Evolutionary conservation across 306 rosid species (phyloP), one percentile per base, ranked within the genome.

Genomic region (Rosa lucieae): DNA sequence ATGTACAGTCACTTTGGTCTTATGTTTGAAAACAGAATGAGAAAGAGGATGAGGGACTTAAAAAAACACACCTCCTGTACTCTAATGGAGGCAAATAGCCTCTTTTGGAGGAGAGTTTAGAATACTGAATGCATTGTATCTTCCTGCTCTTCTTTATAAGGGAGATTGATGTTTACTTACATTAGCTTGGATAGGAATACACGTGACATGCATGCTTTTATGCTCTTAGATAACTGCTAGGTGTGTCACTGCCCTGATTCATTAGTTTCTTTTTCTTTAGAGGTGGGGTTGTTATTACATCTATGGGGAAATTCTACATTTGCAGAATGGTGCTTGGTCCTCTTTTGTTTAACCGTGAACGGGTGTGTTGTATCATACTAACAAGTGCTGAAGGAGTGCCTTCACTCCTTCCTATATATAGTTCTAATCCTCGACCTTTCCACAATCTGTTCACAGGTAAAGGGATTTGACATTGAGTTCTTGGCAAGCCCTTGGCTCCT

Each of bases 1-100:
- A 91, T 91, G 98, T 89, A 90, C 93, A 96, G 91, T 90, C 98
- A 47, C 90, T 82, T 81, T 93, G 98, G 98, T 90, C 88, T 77
- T 95, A 93, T 79, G 91, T 87, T 90, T 87, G 78, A 80, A 82
- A 81, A 88, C 73, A 82, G 87, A 78, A 84, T 81, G 81, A 77
- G 46, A 75, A 62, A 70, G 78, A 75, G 78, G 48, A 83, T 15
- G 91, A 84, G 88, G 87, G 80, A 80, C 84, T 59, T 80, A 62
- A 74, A 67, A 80, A 82, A 80, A 85, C 70, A 89, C 67, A 74
- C 69, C 78, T 47, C 85, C 81, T 89, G 87, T 90, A 87, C 83
- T 89, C 81, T 75, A 9, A n/a, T 75, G 23, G 87, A 83, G 88
- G 90, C 87, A 81, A 76, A 88, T 76, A 85, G 91, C 89, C 89